Conservation (phyloP, 2,329 filamentous ascomycete species). For the Alternaria ventricosa region DNA sequence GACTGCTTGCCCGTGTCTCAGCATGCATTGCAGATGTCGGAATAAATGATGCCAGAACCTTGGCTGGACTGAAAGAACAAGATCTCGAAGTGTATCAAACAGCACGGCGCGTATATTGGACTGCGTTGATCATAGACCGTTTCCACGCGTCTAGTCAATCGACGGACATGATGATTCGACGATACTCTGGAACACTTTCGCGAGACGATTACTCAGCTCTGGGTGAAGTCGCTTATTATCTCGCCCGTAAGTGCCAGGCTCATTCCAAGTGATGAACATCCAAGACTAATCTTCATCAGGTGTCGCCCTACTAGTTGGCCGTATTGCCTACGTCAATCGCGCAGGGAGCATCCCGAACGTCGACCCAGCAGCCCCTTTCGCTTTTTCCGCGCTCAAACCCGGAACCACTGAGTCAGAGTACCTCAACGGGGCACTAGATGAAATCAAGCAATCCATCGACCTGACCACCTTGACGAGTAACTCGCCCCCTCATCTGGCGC, state of each 20-base stretch:
- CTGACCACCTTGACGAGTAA: constrained; percentile 35
- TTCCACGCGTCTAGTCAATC: constrained; percentile 45
- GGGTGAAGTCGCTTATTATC: constrained; percentile 43
- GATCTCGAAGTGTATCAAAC: constrained; percentile 38
- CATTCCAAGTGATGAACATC: background rate
- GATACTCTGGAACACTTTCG: constrained; percentile 38
- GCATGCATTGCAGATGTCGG: constrained; percentile 39
- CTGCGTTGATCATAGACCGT: constrained; percentile 46
- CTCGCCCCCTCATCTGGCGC: constrained; percentile 43
- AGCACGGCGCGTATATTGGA: constrained; percentile 46
- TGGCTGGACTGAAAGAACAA: constrained; percentile 37
- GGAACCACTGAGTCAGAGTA: constrained; percentile 36
- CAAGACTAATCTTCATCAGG: constrained; percentile 25
- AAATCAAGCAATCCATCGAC: constrained; percentile 42
- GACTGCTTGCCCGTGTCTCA: constrained; percentile 41
- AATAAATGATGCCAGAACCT: constrained; percentile 38
- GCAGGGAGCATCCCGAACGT: constrained; percentile 39
- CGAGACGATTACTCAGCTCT: constrained; percentile 41
- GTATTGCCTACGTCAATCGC: constrained; percentile 37
- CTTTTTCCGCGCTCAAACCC: constrained; percentile 32
- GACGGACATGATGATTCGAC: constrained; percentile 42
- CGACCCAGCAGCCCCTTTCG: constrained; percentile 38
- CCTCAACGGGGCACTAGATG: constrained; percentile 38
- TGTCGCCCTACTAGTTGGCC: constrained; percentile 40
- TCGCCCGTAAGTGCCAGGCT: constrained; percentile 42